These are phyloP conservation scores for Tylopilus sp. DNA, from an alignment of 1,284 basidiomycete genomes.

Conservation along the genomic window DNA sequence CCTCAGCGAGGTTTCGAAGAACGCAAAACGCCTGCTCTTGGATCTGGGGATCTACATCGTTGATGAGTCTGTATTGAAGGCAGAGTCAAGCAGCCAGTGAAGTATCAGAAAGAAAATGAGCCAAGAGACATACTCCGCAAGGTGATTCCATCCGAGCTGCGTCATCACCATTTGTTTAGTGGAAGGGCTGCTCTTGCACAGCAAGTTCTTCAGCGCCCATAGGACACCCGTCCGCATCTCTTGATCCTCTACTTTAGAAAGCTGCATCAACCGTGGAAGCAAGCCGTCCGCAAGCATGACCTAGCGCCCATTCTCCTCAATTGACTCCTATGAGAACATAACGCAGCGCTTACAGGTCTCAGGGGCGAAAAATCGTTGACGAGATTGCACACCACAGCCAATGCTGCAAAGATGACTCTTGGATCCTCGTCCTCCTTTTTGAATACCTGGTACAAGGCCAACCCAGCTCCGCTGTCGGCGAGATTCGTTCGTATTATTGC, in stretches of 20 bases:
- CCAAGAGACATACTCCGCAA: conserved; percentile 43
- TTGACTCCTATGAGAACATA: background rate
- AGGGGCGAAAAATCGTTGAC: conserved; percentile 84
- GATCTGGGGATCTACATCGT: conserved; percentile 46
- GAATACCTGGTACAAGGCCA: conserved; percentile 62
- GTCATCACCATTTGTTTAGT: conserved; percentile 63
- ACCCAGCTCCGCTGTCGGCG: conserved; percentile 74
- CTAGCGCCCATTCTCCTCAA: conserved; percentile 2
- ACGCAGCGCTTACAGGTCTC: conserved; percentile 47
- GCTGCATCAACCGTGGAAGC: conserved; percentile 55
- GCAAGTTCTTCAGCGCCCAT: conserved; percentile 78
- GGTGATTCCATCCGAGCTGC: conserved; percentile 55
- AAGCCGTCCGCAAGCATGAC: conserved; percentile 57
- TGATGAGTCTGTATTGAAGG: conserved; percentile 40
- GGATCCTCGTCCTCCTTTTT: conserved; percentile 56
- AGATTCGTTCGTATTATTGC: conserved; percentile 77
- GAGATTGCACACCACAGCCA: conserved; percentile 78
- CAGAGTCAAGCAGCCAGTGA: background rate
- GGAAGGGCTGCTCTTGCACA: conserved; percentile 54
- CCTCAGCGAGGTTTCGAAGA: conserved; percentile 57
- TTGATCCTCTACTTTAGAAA: conserved; percentile 51
- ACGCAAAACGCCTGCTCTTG: conserved; percentile 66
- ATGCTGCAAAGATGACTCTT: conserved; percentile 67
- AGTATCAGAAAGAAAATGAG: background rate
- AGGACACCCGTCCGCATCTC: conserved; percentile 62